These are phyloP conservation scores for Endotrypanum monterogeii DNA, from an alignment of 208 protist species.

Conservation along the genomic window DNA sequence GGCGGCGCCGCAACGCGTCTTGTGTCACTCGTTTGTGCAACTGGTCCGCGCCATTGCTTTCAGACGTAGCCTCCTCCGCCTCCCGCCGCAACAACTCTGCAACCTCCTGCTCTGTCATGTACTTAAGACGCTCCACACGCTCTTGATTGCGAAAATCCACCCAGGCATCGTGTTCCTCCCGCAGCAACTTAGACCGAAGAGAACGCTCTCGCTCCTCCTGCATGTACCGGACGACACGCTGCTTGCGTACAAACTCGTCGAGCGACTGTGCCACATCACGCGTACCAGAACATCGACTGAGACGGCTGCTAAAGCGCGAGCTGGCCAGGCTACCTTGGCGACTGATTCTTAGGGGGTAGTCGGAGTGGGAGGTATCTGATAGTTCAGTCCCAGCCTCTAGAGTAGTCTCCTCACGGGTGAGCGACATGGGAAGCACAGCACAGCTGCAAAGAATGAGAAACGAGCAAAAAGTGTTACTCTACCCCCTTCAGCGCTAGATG, in stretches of 20 bases:
- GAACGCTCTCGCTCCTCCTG: slow-evolving; percentile 80
- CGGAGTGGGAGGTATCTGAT: slow-evolving; percentile 32
- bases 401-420: neutral
- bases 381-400: slow-evolving; percentile 12
- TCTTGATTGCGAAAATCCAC: slow-evolving; percentile 64
- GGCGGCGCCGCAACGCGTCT: slow-evolving; percentile 39
- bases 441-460: neutral
- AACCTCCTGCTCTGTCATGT: slow-evolving; percentile 76
- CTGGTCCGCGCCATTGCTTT: slow-evolving; percentile 42
- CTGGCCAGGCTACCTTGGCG: slow-evolving; percentile 55
- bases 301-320: slow-evolving; percentile 60
- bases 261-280: slow-evolving; percentile 74
- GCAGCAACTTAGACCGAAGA: slow-evolving; percentile 60
- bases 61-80: slow-evolving; percentile 44
- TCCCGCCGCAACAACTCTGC: slow-evolving; percentile 66
- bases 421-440: slow-evolving; percentile 9
- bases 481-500: neutral
- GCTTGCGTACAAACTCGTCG: slow-evolving; percentile 82
- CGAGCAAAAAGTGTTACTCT: neutral
- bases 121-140: slow-evolving; percentile 72
- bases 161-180: slow-evolving; percentile 79
- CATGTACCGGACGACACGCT: slow-evolving; percentile 87
- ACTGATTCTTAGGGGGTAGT: slow-evolving; percentile 31
- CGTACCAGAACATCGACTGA: slow-evolving; percentile 72
- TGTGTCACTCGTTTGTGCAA: slow-evolving; percentile 39